These are phyloP conservation scores for Podaxis mareebaensis DNA, from an alignment of 768 basidiomycete genomes.

Conservation along the genomic window DNA sequence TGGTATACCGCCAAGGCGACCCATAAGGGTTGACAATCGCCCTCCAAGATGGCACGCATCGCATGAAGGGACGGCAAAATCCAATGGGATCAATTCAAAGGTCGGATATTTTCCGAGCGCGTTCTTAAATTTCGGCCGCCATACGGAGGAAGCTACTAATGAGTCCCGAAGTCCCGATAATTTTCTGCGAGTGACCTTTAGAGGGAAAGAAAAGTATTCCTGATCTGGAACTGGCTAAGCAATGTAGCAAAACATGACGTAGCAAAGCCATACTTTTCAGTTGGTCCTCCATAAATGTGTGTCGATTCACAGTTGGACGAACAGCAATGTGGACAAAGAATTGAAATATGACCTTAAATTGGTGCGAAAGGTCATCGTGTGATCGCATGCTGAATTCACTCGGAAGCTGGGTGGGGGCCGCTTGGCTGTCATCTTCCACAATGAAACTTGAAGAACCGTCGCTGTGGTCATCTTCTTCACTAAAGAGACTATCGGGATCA, in stretches of 20 bases:
- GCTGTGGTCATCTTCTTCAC: slow-evolving; percentile 39
- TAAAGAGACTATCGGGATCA: slow-evolving; percentile 37
- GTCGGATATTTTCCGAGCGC: slow-evolving; percentile 67
- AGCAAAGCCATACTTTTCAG: slow-evolving; percentile 44
- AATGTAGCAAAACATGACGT: neutral
- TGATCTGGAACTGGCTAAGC: slow-evolving; percentile 40
- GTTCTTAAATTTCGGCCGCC: slow-evolving; percentile 70
- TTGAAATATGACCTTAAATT: slow-evolving; percentile 89
- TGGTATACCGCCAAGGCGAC: slow-evolving; percentile 61
- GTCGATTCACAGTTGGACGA: slow-evolving; percentile 49
- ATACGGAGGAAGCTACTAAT: slow-evolving; percentile 81
- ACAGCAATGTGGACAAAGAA: slow-evolving; percentile 84
- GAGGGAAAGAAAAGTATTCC: slow-evolving; percentile 74
- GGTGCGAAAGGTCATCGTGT: slow-evolving; percentile 72
- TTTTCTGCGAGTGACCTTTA: slow-evolving; percentile 67
- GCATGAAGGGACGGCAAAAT: slow-evolving; percentile 63
- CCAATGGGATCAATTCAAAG: slow-evolving; percentile 52
- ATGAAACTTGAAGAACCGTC: slow-evolving; percentile 49
- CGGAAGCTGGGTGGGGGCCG: slow-evolving; percentile 52
- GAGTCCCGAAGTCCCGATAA: slow-evolving; percentile 71
- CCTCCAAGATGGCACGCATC: slow-evolving; percentile 83
- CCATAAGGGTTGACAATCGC: slow-evolving; percentile 63
- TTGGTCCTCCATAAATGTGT: slow-evolving; percentile 52
- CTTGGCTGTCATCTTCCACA: slow-evolving; percentile 62
- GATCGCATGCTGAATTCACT: slow-evolving; percentile 79